Conservation (phyloP, 768 basidiomycete genomes). For the Amanita molliuscula region DNA sequence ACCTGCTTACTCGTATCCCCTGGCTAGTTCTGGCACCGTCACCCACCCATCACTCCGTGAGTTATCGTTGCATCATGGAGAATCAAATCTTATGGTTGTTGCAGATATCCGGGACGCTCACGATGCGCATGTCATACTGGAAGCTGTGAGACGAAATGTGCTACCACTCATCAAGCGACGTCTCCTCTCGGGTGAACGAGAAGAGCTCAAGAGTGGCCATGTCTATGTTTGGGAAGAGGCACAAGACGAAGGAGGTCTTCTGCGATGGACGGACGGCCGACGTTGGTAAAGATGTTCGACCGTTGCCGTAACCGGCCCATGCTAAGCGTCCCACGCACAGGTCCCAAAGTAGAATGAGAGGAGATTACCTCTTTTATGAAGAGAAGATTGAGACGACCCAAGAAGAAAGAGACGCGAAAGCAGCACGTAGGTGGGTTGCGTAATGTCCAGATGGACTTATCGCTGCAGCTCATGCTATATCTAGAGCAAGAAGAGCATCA, state of each 20-base stretch:
- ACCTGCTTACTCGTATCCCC: slow-evolving; percentile 12
- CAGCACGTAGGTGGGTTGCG: slow-evolving; percentile 53
- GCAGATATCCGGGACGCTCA: slow-evolving; percentile 71
- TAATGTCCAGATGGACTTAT: slow-evolving; percentile 10
- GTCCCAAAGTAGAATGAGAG: slow-evolving; percentile 81
- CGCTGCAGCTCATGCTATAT: slow-evolving; percentile 5
- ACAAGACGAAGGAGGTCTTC: slow-evolving; percentile 56
- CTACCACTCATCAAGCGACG: slow-evolving; percentile 65
- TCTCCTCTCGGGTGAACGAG: slow-evolving; percentile 58
- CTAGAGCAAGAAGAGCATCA: slow-evolving; percentile 46
- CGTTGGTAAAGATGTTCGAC: slow-evolving; percentile 41
- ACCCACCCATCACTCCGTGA: slow-evolving; percentile 41
- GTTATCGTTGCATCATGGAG: slow-evolving; percentile 9
- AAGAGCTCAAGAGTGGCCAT: slow-evolving; percentile 60
- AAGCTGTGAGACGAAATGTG: slow-evolving; percentile 63
- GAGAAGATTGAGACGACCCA: slow-evolving; percentile 75
- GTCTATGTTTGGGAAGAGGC: slow-evolving; percentile 85
- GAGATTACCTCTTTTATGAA: slow-evolving; percentile 76
- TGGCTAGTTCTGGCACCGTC: slow-evolving; percentile 21
- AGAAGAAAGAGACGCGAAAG: slow-evolving; percentile 71
- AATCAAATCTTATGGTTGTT: not conserved
- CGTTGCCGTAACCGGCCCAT: not conserved
- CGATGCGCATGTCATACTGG: slow-evolving; percentile 67
- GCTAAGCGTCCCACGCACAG: slow-evolving; percentile 21
- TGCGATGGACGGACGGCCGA: slow-evolving; percentile 77